phyloP scores from a whole-genome alignment of 305 asterid genomes.

The Fraxinus nigra region DNA sequence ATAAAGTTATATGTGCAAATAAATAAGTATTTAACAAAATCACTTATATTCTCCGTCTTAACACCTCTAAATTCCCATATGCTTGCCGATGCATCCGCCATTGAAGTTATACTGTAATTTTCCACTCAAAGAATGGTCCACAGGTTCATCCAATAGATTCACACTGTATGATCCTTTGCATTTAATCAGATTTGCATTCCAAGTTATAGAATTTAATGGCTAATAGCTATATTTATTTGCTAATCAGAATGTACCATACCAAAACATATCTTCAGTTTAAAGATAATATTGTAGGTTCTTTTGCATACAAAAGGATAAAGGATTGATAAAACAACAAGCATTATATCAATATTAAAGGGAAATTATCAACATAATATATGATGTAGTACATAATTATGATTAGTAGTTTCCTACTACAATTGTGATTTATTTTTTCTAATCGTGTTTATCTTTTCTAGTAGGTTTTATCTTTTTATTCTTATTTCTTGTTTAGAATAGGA shows the following conservation, averaged over 20 bases:
- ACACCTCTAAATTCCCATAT: background rate
- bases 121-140: slow-evolving; percentile 1
- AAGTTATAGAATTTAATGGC: background rate
- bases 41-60: background rate
- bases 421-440: no score
- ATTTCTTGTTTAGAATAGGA: no score
- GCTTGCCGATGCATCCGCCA: background rate
- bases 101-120: background rate
- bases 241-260: background rate
- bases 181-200: background rate
- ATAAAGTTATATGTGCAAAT: background rate
- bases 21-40: background rate
- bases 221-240: background rate
- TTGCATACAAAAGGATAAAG: background rate
- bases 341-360: background rate
- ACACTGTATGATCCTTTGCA: background rate
- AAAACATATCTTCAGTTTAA: background rate
- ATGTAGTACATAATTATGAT: no score
- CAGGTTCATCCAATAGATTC: background rate
- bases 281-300: background rate
- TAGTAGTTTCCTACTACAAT: no score
- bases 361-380: background rate
- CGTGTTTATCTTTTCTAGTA: no score
- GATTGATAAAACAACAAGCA: background rate
- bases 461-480: no score